phyloP scores from a whole-genome alignment of 495 filamentous ascomycete species.

The Zalerion maritima region DNA sequence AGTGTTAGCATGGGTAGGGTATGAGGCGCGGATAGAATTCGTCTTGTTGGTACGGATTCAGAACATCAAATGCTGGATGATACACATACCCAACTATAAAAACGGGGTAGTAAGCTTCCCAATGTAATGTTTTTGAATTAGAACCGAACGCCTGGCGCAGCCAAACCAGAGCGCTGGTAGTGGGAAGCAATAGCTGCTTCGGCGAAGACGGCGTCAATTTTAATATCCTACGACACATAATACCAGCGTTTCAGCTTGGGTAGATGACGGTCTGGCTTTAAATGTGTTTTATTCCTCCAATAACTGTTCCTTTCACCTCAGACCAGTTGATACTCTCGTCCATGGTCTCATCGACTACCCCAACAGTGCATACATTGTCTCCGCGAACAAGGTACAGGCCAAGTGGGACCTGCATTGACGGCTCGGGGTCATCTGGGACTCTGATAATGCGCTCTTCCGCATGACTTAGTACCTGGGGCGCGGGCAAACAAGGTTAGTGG shows the following conservation, averaged over 20 bases:
- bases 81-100: too few species aligned
- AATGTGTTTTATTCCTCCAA: slow-evolving; percentile 63
- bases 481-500: slow-evolving; percentile 3
- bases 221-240: too few species aligned
- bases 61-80: too few species aligned
- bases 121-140: too few species aligned
- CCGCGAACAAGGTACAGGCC: slow-evolving; percentile 87
- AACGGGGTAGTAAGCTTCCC: too few species aligned
- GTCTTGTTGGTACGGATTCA: too few species aligned
- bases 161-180: too few species aligned
- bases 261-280: slow-evolving; percentile 5
- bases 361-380: slow-evolving; percentile 86
- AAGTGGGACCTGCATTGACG: slow-evolving; percentile 65
- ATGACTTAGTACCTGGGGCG: slow-evolving; percentile 48
- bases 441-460: slow-evolving; percentile 85
- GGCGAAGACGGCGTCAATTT: too few species aligned
- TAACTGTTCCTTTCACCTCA: slow-evolving; percentile 70
- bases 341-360: slow-evolving; percentile 75
- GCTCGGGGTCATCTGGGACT: slow-evolving; percentile 64
- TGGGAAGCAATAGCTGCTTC: too few species aligned
- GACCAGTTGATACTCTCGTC: slow-evolving; percentile 83
- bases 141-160: too few species aligned
- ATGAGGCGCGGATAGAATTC: too few species aligned
- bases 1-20: too few species aligned
- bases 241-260: slow-evolving; percentile 1